Evolutionary conservation across 2,329 filamentous ascomycete genomes (phyloP), one percentile per base, ranked within the genome.

Genomic region (Dothistroma septosporum): DNA sequence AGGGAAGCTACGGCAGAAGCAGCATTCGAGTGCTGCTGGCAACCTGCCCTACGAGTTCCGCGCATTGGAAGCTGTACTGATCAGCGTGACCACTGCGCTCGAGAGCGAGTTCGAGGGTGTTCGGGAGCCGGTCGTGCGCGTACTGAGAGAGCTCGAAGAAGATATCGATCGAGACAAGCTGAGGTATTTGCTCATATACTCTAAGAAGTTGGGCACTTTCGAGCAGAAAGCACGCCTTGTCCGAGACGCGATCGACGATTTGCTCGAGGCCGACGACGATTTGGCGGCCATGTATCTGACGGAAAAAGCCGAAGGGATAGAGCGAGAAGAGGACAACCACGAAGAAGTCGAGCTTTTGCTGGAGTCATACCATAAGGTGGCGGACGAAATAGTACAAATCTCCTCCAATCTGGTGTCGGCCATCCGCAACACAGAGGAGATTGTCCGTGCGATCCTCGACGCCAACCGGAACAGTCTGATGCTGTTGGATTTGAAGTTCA

Each of bases 401-500:
- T 91, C 92, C 16, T 90, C 91, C 63, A 97, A 96, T 76, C 77
- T 97, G 67, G 92, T 97, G 59, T 93, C 90, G 10, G 92, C 91
- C 67, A 99, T 99, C 74, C 86, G 94, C 69, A 99, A 97, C 76
- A 99, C 94, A 0, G 94, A 99, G 77, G 94, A 99, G 78, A 95
- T 99, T 54, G 91, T 97, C 64, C 95, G 94, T 74, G 94, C 94
- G 24, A 99, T 99, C 11, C 86, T 99, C 33, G 94, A 99, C 74
- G 93, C 94, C 58, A 99, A 99, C 74, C 92, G 94, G 67, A 99
- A 99, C 79, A 90, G 92, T 9, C 89, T 99, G 66, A 99, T 99
- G 94, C 83, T 99, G 19, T 84, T 97, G 33, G 94, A 97, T 66
- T 87, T 99, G 69, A 96, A 96, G 74, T 96, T 97, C 78, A 94